phyloP scores from a whole-genome alignment of 2,329 filamentous ascomycete genomes.

The Colletotrichum camelliae region DNA sequence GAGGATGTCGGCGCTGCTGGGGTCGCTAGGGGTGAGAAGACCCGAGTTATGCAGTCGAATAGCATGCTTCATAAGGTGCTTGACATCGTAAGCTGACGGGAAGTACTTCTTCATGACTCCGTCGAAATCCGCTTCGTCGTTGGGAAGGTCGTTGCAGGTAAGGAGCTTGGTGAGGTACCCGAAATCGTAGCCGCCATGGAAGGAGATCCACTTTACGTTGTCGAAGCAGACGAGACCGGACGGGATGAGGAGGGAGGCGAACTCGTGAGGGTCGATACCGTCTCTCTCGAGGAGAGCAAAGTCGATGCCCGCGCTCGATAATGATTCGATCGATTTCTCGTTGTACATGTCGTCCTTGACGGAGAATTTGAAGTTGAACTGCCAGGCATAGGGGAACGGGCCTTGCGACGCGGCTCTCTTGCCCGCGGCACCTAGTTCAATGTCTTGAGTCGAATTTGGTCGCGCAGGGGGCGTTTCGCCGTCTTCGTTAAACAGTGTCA shows the following conservation, averaged over 20 bases:
- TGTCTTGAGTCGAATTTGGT: slow-evolving; percentile 52
- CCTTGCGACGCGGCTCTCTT: slow-evolving; percentile 46
- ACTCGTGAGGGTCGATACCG: slow-evolving; percentile 88
- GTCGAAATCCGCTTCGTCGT: slow-evolving; percentile 90
- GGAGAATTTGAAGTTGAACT: slow-evolving; percentile 98
- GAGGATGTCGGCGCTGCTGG: slow-evolving; percentile 74
- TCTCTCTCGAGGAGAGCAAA: slow-evolving; percentile 84
- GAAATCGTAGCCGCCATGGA: slow-evolving; percentile 98
- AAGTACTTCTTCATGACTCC: slow-evolving; percentile 91
- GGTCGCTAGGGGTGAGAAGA: slow-evolving; percentile 68
- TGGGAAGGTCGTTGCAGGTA: slow-evolving; percentile 80
- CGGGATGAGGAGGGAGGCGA: slow-evolving; percentile 87
- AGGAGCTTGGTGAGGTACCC: slow-evolving; percentile 96
- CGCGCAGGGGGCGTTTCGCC: slow-evolving; percentile 84
- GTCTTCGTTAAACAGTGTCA: slow-evolving; percentile 90
- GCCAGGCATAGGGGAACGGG: slow-evolving; percentile 88
- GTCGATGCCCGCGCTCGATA: slow-evolving; percentile 91
- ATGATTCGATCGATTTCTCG: slow-evolving; percentile 89
- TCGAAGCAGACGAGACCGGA: slow-evolving; percentile 90
- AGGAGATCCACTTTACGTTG: slow-evolving; percentile 94
- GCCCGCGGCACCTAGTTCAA: slow-evolving; percentile 41
- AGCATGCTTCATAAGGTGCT: slow-evolving; percentile 93
- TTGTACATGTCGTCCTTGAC: slow-evolving; percentile 98
- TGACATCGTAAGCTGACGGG: slow-evolving; percentile 92
- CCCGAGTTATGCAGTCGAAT: slow-evolving; percentile 70